Evolutionary conservation across 169 alveolate species (phyloP), one percentile per base, ranked within the genome.

Genomic region (Eimeria tenella): DNA sequence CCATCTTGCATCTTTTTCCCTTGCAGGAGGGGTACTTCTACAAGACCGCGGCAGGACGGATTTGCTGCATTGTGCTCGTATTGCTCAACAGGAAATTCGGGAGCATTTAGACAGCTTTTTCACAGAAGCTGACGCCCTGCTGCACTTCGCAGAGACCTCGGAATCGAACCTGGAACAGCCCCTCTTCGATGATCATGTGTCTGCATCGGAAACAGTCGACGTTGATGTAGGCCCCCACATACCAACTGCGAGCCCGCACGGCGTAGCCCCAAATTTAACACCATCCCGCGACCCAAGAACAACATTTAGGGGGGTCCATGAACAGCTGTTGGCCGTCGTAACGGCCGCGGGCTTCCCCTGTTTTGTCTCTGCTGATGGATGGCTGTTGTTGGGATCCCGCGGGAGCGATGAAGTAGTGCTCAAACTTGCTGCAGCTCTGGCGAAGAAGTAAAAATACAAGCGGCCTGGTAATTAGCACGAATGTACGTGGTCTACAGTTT

Each of bases 1-100:
- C 19, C 68, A 58, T 10, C 68, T 58, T 11, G 68, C 68, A 1
- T 58, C 68, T 11, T 10, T n/a, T 68, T 13, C 50, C 15, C 23
- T 52, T 75, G 86, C 86, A 75, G 86, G 86, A 50, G 86, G 86
- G 10, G 17, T 21, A 75, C 13, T 75, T 19, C 86, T 75, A 52
- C 25, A 62, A 50, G 86, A 75, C 86, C 60, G n/a, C 21, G 9
- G 6, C 10, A 31, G 49, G 63, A 23, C 60, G 63, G 25, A 5
- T 10, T 52, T 75, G 86, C 86, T 75, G 86, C 65, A 11, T 17
- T 11, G 31, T 13, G 86, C 86, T 1, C 13, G 11, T 1, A 25
- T 6, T 13, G 86, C 86, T 42, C n/a, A 13, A 21, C 9, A 17
- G 86, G 31, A 8, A 10, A 19, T 75, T 42, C 86, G 58, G 25